These are phyloP conservation scores for Wickerhamiella occidentalis DNA, from an alignment of 805 yeast genomes.

Conservation along the genomic window DNA sequence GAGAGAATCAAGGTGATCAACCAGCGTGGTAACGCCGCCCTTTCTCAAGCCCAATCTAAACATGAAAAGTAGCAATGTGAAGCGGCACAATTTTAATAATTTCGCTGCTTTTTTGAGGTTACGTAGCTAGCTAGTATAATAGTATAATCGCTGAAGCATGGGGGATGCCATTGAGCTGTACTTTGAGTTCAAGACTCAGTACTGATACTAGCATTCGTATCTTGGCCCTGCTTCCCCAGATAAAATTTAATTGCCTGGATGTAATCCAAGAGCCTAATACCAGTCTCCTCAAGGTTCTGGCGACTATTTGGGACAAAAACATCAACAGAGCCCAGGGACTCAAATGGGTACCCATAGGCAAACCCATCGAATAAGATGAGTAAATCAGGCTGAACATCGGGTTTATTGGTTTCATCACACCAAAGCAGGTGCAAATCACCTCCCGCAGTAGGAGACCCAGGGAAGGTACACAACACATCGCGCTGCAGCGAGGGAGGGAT, in stretches of 20 bases:
- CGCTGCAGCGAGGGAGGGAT: slow-evolving; percentile 7
- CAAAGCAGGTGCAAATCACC: not conserved
- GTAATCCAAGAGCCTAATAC: slow-evolving; percentile 10
- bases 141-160: not conserved
- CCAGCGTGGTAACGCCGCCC: not conserved
- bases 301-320: slow-evolving; percentile 12
- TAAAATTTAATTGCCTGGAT: slow-evolving; percentile 9
- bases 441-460: not conserved
- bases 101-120: not conserved
- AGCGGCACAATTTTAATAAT: not conserved
- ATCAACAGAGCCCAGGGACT: not conserved
- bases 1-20: not conserved
- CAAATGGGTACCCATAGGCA: slow-evolving; percentile 12
- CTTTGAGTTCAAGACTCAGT: not conserved
- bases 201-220: not conserved
- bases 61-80: not conserved
- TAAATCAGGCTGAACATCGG: slow-evolving; percentile 7
- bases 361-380: slow-evolving; percentile 10
- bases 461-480: slow-evolving; percentile 1
- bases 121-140: not conserved
- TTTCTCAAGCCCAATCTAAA: slow-evolving; percentile 1
- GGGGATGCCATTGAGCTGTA: too few species aligned
- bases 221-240: not conserved
- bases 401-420: not conserved
- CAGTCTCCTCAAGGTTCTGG: not conserved